Evolutionary conservation across 1,139 yeast genomes (phyloP).

Genomic region (Geotrichum europaeum): DNA sequence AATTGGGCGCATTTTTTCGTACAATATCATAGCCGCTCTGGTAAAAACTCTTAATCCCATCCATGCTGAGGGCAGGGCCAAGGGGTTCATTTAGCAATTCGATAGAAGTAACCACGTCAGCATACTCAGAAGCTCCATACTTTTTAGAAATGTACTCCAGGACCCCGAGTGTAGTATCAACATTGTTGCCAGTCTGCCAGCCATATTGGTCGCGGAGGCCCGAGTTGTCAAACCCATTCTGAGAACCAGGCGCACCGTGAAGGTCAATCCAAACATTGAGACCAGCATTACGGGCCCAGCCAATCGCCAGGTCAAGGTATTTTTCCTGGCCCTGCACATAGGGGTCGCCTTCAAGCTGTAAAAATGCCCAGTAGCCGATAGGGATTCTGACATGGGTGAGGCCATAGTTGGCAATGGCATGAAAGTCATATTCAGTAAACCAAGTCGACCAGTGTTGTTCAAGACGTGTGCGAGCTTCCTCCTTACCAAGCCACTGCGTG

Average conservation of each 20-base stretch:
- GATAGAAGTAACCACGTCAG: constrained; percentile 75
- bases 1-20: constrained; percentile 44
- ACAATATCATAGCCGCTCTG: constrained; percentile 48
- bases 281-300: constrained; percentile 60
- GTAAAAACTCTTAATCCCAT: constrained; percentile 53
- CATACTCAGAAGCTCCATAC: constrained; percentile 60
- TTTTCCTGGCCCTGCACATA: constrained; percentile 78
- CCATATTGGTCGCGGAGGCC: constrained; percentile 65
- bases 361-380: constrained; percentile 94
- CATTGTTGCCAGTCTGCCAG: constrained; percentile 48
- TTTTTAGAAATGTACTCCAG: constrained; percentile 43
- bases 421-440: constrained; percentile 69
- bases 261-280: constrained; percentile 85
- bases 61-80: constrained; percentile 60
- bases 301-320: constrained; percentile 68
- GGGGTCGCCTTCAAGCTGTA: constrained; percentile 60
- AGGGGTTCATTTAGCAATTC: constrained; percentile 88
- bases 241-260: constrained; percentile 97
- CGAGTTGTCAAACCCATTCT: constrained; percentile 93
- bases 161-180: constrained; percentile 48
- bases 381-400: constrained; percentile 86
- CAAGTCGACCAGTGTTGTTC: constrained; percentile 73
- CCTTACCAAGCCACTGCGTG: constrained; percentile 57
- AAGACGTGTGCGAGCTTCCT: constrained; percentile 48
- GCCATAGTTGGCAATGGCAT: constrained; percentile 56